These are phyloP conservation scores for Solanum habrochaites DNA, from an alignment of 257 asterid species.

Conservation along the genomic window DNA sequence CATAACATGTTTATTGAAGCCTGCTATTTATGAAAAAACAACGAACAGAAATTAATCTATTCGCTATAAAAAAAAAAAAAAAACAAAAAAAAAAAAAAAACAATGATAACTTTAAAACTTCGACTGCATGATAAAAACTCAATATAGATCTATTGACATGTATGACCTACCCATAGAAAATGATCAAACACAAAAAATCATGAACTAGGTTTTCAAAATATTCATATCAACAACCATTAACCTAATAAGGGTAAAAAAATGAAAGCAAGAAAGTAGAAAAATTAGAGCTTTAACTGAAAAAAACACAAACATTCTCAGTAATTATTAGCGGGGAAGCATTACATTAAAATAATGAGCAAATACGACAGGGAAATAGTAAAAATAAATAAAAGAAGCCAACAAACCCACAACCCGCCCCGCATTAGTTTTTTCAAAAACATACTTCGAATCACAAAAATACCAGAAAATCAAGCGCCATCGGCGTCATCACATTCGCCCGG, in stretches of 20 bases:
- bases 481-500: too few relatives aligned
- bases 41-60: not conserved
- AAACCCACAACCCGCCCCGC: not conserved
- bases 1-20: not conserved
- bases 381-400: not conserved
- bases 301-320: not conserved
- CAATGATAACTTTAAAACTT: not conserved
- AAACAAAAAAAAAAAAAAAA: too few relatives aligned
- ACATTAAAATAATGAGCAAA: not conserved
- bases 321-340: not conserved
- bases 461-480: too few relatives aligned
- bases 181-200: not conserved
- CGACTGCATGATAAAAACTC: not conserved
- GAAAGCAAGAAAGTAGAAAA: not conserved
- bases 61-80: too few relatives aligned
- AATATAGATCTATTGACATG: not conserved
- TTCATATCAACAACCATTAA: not conserved
- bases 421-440: not conserved
- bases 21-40: not conserved
- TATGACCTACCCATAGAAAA: not conserved
- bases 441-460: too few relatives aligned
- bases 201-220: not conserved
- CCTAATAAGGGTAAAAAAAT: not conserved
- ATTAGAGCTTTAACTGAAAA: not conserved
- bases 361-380: not conserved